Evolutionary conservation across 2,329 filamentous ascomycete species (phyloP).

Genomic region (Fonsecaea multimorphosa): DNA sequence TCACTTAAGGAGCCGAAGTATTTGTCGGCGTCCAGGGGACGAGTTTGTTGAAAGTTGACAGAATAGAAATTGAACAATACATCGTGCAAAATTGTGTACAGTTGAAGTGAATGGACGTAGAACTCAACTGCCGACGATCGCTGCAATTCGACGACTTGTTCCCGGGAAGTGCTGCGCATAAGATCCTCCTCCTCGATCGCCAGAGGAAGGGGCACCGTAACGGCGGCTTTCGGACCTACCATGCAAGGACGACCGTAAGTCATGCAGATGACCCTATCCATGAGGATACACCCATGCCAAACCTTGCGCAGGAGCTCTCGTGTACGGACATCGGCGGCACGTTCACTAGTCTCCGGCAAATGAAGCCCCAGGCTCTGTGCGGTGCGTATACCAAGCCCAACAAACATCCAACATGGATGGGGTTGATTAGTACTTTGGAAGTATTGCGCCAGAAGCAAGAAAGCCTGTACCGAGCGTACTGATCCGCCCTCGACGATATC

Average conservation of each 20-base stretch:
- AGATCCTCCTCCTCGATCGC: slow-evolving; percentile 46
- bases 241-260: slow-evolving; percentile 47
- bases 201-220: slow-evolving; percentile 42
- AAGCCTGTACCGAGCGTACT: slow-evolving; percentile 54
- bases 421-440: slow-evolving; percentile 57
- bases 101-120: slow-evolving; percentile 44
- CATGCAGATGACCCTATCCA: slow-evolving; percentile 49
- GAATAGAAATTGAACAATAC: slow-evolving; percentile 40
- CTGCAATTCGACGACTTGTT: slow-evolving; percentile 29
- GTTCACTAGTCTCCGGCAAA: slow-evolving; percentile 48
- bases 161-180: background rate
- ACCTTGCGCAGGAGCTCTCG: slow-evolving; percentile 40
- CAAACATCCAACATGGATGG: slow-evolving; percentile 59
- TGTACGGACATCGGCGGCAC: slow-evolving; percentile 40
- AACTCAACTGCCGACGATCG: slow-evolving; percentile 44
- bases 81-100: slow-evolving; percentile 48
- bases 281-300: slow-evolving; percentile 48
- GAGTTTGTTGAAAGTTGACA: slow-evolving; percentile 4
- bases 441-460: slow-evolving; percentile 57
- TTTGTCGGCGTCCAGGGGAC: slow-evolving; percentile 7
- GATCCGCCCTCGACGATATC: slow-evolving; percentile 54
- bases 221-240: slow-evolving; percentile 43
- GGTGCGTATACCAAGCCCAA: slow-evolving; percentile 54
- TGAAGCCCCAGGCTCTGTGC: slow-evolving; percentile 57
- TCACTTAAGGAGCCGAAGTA: slow-evolving; percentile 30